phyloP scores from a whole-genome alignment of 768 basidiomycete genomes.

The Inosperma sp. region DNA sequence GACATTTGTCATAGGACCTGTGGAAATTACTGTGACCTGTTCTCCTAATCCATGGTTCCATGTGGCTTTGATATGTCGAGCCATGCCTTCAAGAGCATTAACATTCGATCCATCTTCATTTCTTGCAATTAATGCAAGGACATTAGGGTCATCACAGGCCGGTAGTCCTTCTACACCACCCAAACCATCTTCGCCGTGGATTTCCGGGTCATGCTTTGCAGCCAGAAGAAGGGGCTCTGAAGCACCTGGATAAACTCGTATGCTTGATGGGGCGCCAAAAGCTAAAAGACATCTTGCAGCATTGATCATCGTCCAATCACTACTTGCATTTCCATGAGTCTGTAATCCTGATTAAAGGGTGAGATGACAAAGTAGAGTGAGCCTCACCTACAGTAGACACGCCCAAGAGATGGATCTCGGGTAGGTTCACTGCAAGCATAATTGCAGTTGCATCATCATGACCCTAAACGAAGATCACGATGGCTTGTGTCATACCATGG shows the following conservation, averaged over 20 bases:
- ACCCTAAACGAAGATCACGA: slow-evolving; percentile 44
- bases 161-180: slow-evolving; percentile 82
- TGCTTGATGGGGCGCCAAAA: slow-evolving; percentile 54
- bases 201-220: slow-evolving; percentile 63
- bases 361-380: background rate
- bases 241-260: slow-evolving; percentile 69
- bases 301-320: slow-evolving; percentile 60
- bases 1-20: slow-evolving; percentile 83
- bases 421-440: slow-evolving; percentile 64
- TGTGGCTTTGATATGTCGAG: slow-evolving; percentile 43
- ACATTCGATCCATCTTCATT: slow-evolving; percentile 38
- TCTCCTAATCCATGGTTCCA: slow-evolving; percentile 58
- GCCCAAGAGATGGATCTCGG: slow-evolving; percentile 66
- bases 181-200: slow-evolving; percentile 80
- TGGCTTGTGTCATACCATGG: background rate
- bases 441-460: slow-evolving; percentile 90
- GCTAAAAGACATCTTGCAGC: slow-evolving; percentile 74
- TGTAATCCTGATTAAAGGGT: slow-evolving; percentile 24
- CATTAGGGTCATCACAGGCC: slow-evolving; percentile 39
- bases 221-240: slow-evolving; percentile 61
- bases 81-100: slow-evolving; percentile 69
- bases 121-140: slow-evolving; percentile 46
- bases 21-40: slow-evolving; percentile 67
- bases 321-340: slow-evolving; percentile 79
- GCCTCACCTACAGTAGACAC: slow-evolving; percentile 67